phyloP scores from a whole-genome alignment of 805 yeast genomes.

The Candida germanica region DNA sequence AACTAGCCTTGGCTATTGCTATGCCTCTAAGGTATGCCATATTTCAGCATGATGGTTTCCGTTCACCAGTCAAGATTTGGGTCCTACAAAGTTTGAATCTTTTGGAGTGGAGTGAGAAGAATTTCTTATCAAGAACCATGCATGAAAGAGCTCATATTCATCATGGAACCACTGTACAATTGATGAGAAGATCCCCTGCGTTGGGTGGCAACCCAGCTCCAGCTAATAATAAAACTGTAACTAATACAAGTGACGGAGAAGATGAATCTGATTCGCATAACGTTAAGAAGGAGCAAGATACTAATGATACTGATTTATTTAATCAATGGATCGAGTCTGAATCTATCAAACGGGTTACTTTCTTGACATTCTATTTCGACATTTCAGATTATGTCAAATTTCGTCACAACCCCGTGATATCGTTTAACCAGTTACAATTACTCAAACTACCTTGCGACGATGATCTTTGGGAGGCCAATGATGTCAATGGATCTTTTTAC shows the following conservation, averaged over 20 bases:
- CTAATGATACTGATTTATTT: slow-evolving; percentile 35
- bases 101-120: slow-evolving; percentile 78
- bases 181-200: slow-evolving; percentile 71
- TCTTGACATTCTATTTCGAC: slow-evolving; percentile 79
- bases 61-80: slow-evolving; percentile 75
- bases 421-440: slow-evolving; percentile 38
- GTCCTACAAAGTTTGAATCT: slow-evolving; percentile 70
- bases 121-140: slow-evolving; percentile 59
- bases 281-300: slow-evolving; percentile 14
- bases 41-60: slow-evolving; percentile 68
- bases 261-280: slow-evolving; percentile 24
- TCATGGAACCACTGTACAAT: slow-evolving; percentile 82
- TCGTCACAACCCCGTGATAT: slow-evolving; percentile 59
- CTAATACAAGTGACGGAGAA: slow-evolving; percentile 24
- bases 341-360: slow-evolving; percentile 71
- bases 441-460: slow-evolving; percentile 41
- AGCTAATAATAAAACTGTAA: not conserved
- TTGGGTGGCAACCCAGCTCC: slow-evolving; percentile 64
- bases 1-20: slow-evolving; percentile 46
- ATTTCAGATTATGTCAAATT: slow-evolving; percentile 74
- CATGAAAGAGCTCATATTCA: slow-evolving; percentile 85
- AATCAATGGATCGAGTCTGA: slow-evolving; percentile 80
- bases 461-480: slow-evolving; percentile 36
- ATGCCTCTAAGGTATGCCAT: slow-evolving; percentile 65
- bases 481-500: slow-evolving; percentile 37